Conservation (phyloP, 2,329 filamentous ascomycete genomes). For the Zymoseptoria pseudotritici region DNA sequence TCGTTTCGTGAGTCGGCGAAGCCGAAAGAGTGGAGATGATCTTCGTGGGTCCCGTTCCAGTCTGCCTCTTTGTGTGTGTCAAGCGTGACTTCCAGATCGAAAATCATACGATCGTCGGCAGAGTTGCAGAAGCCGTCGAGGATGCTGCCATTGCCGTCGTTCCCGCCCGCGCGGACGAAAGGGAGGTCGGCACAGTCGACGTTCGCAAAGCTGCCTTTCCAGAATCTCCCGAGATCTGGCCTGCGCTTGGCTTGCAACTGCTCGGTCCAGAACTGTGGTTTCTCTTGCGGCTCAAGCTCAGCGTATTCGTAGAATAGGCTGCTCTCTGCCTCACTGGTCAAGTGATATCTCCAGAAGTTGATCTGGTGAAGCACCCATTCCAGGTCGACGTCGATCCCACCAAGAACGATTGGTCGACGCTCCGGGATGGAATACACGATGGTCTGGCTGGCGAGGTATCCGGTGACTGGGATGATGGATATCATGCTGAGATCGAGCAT, state of each 20-base stretch:
- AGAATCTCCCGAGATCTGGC: conserved; percentile 34
- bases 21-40: conserved; percentile 31
- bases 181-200: conserved; percentile 27
- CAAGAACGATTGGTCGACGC: conserved; percentile 35
- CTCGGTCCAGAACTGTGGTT: conserved; percentile 31
- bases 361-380: conserved; percentile 41
- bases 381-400: conserved; percentile 37
- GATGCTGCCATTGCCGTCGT: conserved; percentile 10
- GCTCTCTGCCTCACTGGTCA: conserved; percentile 33
- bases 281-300: conserved; percentile 31
- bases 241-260: conserved; percentile 23
- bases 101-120: conserved; percentile 22
- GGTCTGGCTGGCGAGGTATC: conserved; percentile 40
- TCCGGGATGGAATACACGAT: conserved; percentile 35
- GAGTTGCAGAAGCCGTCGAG: conserved; percentile 30
- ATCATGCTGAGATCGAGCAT: conserved; percentile 15
- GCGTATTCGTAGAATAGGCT: conserved; percentile 32
- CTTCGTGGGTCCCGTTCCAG: conserved; percentile 38
- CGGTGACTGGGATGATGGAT: conserved; percentile 3
- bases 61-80: conserved; percentile 10
- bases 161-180: conserved; percentile 17
- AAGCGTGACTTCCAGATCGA: conserved; percentile 22
- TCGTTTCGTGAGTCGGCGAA: conserved; percentile 10
- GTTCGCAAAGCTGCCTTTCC: conserved; percentile 46
- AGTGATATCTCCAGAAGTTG: conserved; percentile 49